phyloP scores from a whole-genome alignment of 345 rosid genomes.

The Rhodomyrtus tomentosa region DNA sequence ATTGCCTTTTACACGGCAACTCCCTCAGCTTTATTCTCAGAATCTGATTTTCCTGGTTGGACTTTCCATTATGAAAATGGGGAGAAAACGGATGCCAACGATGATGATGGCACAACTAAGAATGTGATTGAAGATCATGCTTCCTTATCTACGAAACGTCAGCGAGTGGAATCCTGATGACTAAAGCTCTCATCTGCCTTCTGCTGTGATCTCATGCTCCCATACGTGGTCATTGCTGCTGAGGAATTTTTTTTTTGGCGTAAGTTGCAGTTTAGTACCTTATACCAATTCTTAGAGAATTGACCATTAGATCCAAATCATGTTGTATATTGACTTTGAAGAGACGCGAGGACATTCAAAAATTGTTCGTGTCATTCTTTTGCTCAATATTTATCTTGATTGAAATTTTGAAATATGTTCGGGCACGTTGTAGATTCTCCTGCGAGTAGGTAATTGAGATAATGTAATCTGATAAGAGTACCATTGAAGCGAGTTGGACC shows the following conservation, averaged over 20 bases:
- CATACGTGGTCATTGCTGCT: neutral
- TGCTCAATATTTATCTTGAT: neutral
- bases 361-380: neutral
- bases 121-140: neutral
- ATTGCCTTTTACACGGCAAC: constrained; percentile 58
- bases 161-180: constrained; percentile 17
- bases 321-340: neutral
- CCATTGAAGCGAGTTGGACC: neutral
- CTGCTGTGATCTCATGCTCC: neutral
- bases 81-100: neutral
- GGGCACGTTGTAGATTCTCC: neutral
- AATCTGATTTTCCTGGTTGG: constrained; percentile 78
- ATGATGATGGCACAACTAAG: neutral
- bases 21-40: constrained; percentile 59
- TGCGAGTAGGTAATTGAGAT: neutral
- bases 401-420: neutral
- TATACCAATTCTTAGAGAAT: neutral
- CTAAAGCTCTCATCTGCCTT: neutral
- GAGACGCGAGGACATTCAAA: neutral
- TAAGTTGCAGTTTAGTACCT: neutral
- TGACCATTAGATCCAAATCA: neutral
- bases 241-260: neutral
- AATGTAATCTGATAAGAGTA: neutral
- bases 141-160: constrained; percentile 17
- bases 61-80: constrained; percentile 29